phyloP scores from a whole-genome alignment of 73 alveolate genomes.

The Effrenium voratum region DNA sequence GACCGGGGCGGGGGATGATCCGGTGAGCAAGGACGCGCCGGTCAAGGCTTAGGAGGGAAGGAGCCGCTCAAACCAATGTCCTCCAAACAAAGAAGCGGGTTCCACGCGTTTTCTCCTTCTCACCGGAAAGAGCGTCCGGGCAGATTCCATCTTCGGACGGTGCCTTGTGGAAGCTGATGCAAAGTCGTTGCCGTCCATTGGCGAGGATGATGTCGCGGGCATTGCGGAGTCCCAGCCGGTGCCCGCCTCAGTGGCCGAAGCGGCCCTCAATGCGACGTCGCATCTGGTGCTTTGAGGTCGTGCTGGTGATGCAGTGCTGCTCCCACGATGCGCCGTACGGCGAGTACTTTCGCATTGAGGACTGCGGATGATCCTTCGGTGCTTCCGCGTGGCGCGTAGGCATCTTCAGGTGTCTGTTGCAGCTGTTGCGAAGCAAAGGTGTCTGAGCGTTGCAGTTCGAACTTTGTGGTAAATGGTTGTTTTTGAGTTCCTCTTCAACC shows the following conservation, averaged over 20 bases:
- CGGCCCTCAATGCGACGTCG: not conserved
- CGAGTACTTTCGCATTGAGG: conserved; percentile 81
- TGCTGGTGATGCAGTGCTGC: conserved; percentile 70
- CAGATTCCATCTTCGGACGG: not conserved
- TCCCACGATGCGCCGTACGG: conserved; percentile 82
- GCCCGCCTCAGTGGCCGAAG: not conserved
- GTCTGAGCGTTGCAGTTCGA: too few species aligned
- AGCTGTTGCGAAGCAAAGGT: too few species aligned
- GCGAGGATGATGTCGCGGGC: conserved; percentile 40
- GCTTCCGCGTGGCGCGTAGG: too few species aligned
- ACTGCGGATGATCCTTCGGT: too few species aligned
- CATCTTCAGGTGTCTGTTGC: too few species aligned
- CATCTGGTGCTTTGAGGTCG: not conserved
- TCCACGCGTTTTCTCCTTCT: not conserved
- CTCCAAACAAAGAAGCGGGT: not conserved
- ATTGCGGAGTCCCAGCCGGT: conserved; percentile 58
- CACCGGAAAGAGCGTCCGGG: not conserved
- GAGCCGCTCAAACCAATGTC: not conserved
- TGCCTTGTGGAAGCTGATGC: not conserved
- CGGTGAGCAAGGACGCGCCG: conserved; percentile 7
- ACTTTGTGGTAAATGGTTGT: too few species aligned
- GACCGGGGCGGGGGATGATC: conserved; percentile 37
- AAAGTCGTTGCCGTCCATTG: not conserved
- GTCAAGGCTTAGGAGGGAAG: not conserved
- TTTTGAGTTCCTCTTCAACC: too few species aligned